Base-by-base conservation (phyloP, 1,139 yeast species). In the Kluyveromyces marxianus region DNA sequence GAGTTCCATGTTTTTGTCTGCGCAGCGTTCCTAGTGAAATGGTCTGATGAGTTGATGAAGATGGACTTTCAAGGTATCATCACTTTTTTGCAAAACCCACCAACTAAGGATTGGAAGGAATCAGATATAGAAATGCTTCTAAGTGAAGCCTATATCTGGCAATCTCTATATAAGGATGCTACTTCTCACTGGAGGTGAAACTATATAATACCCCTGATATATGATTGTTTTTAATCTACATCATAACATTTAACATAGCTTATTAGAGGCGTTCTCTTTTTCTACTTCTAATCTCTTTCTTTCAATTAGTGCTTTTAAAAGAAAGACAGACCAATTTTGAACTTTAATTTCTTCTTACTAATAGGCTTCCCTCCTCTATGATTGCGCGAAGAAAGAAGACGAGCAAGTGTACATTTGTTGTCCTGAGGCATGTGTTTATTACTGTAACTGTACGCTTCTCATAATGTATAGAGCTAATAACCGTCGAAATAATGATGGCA, bases 131-230 rank as follows among this genome's bases (percentile, higher is more conserved):
- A 92, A 65, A 74, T 94, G 67, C 74, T 94, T 69, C 69, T 92
- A 49, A 88, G 97, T 66, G 97, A 94, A 65, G 98, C 97, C 0
- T 92, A 80, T 63, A 87, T 92, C 60, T 92, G 97, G 97, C 97
- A 90, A 66, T 82, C 94, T 48, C 71, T 94, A 42, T 92, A 86
- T 62, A 87, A 86, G 60, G 86, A 88, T 61, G 96, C 96, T 3
- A 69, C 83, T 21, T 96, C 95, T 1, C 95, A 86, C 66, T 73
- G 88, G 59, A 73, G 77, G 5, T 49, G 41, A 39, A 25, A 21
- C 6, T 36, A 14, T 14, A 14, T 14, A 14, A 14, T 14, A 14
- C 21, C 21, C 21, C 27, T 21, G 24, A 21, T 25, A 26, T 36
- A 8, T 35, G 5, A 35, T 35, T 21, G 8, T 35, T 14, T 35